These are phyloP conservation scores for Escovopsis sp. DNA, from an alignment of 2,329 filamentous ascomycete species.

Conservation along the genomic window DNA sequence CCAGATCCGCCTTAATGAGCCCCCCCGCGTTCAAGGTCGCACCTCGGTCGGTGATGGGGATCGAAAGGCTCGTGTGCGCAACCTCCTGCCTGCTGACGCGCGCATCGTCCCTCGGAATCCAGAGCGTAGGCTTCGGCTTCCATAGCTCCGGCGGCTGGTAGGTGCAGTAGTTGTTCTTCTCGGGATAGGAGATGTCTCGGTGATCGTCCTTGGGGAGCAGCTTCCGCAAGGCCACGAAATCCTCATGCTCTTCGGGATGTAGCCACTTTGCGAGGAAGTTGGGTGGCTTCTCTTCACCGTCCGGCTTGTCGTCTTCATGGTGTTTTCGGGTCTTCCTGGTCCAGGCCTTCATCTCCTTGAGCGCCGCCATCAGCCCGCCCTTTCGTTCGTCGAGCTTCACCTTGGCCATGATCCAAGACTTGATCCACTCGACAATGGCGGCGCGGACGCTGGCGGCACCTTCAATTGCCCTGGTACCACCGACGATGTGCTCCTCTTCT, in stretches of 20 bases:
- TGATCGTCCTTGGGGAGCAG: constrained; percentile 46
- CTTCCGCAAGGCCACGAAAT: constrained; percentile 56
- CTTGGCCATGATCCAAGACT: constrained; percentile 23
- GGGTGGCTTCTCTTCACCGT: constrained; percentile 15
- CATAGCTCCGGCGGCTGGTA: constrained; percentile 54
- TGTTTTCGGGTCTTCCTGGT: constrained; percentile 9
- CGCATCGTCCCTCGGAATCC: constrained; percentile 65
- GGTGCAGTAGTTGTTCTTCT: constrained; percentile 43
- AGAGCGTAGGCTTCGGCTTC: constrained; percentile 53
- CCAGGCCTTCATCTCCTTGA: constrained; percentile 15
- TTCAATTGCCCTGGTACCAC: constrained; percentile 20
- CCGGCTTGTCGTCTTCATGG: constrained; percentile 8
- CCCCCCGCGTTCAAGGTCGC: constrained; percentile 20
- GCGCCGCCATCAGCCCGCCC: constrained; percentile 14
- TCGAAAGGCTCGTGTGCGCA: constrained; percentile 52
- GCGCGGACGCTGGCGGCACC: constrained; percentile 21
- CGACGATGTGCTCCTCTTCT: constrained; percentile 14
- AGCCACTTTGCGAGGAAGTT: constrained; percentile 53
- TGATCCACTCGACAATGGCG: constrained; percentile 20
- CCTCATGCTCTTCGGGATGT: constrained; percentile 61
- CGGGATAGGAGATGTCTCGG: constrained; percentile 29
- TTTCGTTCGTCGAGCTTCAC: constrained; percentile 12
- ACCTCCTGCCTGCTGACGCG: constrained; percentile 69
- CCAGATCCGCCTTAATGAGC: constrained; percentile 20
- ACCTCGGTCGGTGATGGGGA: constrained; percentile 57